Conservation (phyloP, 148 eudicot genomes). For the Limonium bicolor region DNA sequence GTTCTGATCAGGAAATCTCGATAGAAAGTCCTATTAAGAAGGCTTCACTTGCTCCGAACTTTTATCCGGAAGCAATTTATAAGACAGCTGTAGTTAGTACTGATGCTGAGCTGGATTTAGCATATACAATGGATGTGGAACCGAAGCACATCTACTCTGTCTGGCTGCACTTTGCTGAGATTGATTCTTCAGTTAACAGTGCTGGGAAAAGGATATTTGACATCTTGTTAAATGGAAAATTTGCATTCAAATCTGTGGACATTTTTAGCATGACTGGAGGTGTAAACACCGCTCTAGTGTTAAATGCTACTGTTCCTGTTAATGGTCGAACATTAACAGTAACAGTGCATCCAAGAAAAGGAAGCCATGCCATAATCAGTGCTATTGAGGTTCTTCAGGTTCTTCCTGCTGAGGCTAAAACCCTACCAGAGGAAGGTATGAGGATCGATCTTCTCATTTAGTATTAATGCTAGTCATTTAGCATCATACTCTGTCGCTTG, state of each 20-base stretch:
- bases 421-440: constrained; percentile 65
- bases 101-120: constrained; percentile 42
- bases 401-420: constrained; percentile 64
- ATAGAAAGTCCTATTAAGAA: constrained; percentile 34
- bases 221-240: constrained; percentile 59
- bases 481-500: too few relatives aligned
- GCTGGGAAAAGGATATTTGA: constrained; percentile 82
- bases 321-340: constrained; percentile 73
- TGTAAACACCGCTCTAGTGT: constrained; percentile 51
- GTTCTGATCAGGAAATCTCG: constrained; percentile 41
- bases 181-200: constrained; percentile 55
- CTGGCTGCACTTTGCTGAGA: constrained; percentile 97
- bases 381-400: constrained; percentile 82
- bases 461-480: not conserved
- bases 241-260: constrained; percentile 51
- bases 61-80: constrained; percentile 78
- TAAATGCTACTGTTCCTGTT: constrained; percentile 67
- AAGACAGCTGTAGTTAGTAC: constrained; percentile 66
- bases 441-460: not conserved
- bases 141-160: constrained; percentile 84
- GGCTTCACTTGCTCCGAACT: constrained; percentile 60
- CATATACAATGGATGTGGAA: constrained; percentile 69
- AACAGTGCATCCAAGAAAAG: constrained; percentile 42
- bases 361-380: constrained; percentile 49
- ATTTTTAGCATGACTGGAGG: constrained; percentile 63